Evolutionary conservation across 1,284 basidiomycete species (phyloP), one percentile per base, ranked within the genome.

Genomic region (Papiliotrema laurentii): DNA sequence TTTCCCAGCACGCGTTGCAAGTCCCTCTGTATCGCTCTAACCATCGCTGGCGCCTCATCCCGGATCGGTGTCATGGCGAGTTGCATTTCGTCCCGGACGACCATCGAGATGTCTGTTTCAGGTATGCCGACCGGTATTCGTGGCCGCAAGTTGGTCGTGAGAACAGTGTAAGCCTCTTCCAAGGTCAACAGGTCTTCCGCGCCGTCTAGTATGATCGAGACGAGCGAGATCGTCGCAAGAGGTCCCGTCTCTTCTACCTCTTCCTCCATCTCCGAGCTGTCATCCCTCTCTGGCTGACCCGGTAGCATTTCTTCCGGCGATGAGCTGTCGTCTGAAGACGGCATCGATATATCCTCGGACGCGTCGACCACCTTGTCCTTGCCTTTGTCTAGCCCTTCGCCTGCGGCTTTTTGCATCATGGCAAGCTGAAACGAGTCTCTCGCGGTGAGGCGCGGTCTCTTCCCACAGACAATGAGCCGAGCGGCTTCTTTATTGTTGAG

Each of bases 401-500:
- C 51, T 3, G 59, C 54, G 3, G 58, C 60, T 22, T 50, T 53
- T 27, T 58, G 41, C 41, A 65, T 34, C 42, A 56, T 48, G 6
- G 61, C 59, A 4, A 66, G 51, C 46, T 65, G 63, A 39, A 65
- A 68, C 1, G 62, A 66, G 43, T 69, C 68, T 24, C 59, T 43
- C 4, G 62, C 55, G 19, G 61, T 33, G 6, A 69, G 43, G 22
- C 41, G 47, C 0, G 68, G 68, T 47, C 69, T 45, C 21, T 59
- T 57, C 6, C 68, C 68, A 10, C 58, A 61, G 33, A 71, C 63
- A 1, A 64, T 10, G 11, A 64, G 43, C 13, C 72, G 47, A 2
- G 71, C 68, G 0, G 66, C 54, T 47, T 74, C 72, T 37, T 68
- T 60, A 50, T 74, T 74, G 34, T 62, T 60, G 52, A 66, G 52